These are phyloP conservation scores for Chalciporus piperatus DNA, from an alignment of 768 basidiomycete genomes.

Conservation along the genomic window DNA sequence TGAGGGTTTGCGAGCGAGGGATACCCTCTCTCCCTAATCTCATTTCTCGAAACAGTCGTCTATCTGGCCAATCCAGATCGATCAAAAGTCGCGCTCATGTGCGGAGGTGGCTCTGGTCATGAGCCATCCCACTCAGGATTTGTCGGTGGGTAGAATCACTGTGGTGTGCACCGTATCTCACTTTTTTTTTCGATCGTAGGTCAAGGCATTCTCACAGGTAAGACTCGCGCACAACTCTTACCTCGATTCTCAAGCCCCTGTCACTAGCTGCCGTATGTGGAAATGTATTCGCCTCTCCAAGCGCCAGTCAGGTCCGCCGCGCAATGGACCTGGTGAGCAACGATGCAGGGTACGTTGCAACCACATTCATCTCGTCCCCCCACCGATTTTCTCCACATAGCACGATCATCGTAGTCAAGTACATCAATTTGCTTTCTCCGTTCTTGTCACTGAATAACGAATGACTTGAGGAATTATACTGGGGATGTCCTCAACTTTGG, in stretches of 20 bases:
- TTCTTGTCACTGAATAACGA: slow-evolving; percentile 5
- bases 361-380: background rate
- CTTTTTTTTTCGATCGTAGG: slow-evolving; percentile 38
- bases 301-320: slow-evolving; percentile 75
- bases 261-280: slow-evolving; percentile 75
- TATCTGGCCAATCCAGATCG: slow-evolving; percentile 55
- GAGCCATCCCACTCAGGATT: slow-evolving; percentile 89
- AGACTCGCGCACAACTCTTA: background rate
- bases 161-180: background rate
- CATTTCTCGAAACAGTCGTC: slow-evolving; percentile 46
- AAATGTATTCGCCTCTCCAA: slow-evolving; percentile 88
- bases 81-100: slow-evolving; percentile 72
- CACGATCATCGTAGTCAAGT: slow-evolving; percentile 85
- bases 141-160: slow-evolving; percentile 56
- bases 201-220: slow-evolving; percentile 75
- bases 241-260: background rate
- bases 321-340: slow-evolving; percentile 76
- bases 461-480: slow-evolving; percentile 67
- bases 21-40: no score
- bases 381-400: slow-evolving; percentile 34
- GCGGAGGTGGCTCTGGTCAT: slow-evolving; percentile 86
- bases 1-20: slow-evolving; percentile 22
- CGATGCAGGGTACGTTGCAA: slow-evolving; percentile 56
- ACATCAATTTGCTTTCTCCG: slow-evolving; percentile 3
- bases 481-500: slow-evolving; percentile 93